Evolutionary conservation across 805 yeast species (phyloP).

Genomic region (Pichia kluyveri): DNA sequence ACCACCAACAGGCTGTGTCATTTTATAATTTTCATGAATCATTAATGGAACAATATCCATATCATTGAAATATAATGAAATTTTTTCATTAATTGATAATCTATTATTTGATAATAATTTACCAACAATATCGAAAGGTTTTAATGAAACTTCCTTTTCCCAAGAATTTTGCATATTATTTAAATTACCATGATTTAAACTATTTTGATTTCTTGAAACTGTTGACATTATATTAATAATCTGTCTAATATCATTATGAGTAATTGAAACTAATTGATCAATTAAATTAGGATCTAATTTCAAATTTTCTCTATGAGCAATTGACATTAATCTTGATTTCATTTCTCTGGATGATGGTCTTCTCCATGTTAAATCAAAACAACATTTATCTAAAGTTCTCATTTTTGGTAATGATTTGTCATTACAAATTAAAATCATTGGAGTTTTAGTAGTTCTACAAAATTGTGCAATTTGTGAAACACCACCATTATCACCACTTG

Average conservation of each 20-base stretch:
- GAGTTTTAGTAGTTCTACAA: slow-evolving; percentile 78
- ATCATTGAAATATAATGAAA: slow-evolving; percentile 87
- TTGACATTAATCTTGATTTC: slow-evolving; percentile 78
- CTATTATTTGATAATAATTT: slow-evolving; percentile 52
- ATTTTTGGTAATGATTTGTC: slow-evolving; percentile 88
- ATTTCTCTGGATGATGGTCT: slow-evolving; percentile 81
- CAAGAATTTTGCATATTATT: slow-evolving; percentile 56
- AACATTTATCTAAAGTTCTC: slow-evolving; percentile 86
- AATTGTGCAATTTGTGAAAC: slow-evolving; percentile 88
- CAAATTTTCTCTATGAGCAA: slow-evolving; percentile 77
- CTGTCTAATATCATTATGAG: slow-evolving; percentile 89
- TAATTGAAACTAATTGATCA: slow-evolving; percentile 75
- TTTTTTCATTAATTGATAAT: slow-evolving; percentile 67
- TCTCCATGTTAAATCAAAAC: slow-evolving; percentile 74
- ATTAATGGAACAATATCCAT: slow-evolving; percentile 90
- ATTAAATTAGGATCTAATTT: slow-evolving; percentile 72
- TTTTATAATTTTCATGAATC: slow-evolving; percentile 89
- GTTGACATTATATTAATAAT: slow-evolving; percentile 85
- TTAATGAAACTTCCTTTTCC: slow-evolving; percentile 84
- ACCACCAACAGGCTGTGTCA: slow-evolving; percentile 43
- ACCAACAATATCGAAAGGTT: slow-evolving; percentile 85
- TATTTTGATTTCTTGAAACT: slow-evolving; percentile 62
- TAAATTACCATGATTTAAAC: slow-evolving; percentile 56
- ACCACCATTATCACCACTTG: slow-evolving; percentile 98
- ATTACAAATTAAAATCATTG: slow-evolving; percentile 88